Evolutionary conservation across 2,329 filamentous ascomycete genomes (phyloP).

Genomic region (Trichoderma cornu-damae): DNA sequence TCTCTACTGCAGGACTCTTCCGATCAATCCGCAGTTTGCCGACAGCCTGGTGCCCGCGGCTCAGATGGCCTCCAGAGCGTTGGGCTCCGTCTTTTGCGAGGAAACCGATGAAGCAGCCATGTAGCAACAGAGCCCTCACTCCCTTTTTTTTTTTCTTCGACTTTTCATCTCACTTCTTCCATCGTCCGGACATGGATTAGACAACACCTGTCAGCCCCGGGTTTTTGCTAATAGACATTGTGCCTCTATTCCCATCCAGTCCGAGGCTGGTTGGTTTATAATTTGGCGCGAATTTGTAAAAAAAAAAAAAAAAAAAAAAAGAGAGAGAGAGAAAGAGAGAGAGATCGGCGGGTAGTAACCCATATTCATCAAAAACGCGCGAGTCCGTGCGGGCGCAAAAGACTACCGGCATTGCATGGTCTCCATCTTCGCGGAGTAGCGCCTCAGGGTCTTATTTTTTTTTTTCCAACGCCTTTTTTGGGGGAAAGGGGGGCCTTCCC

Average conservation of each 20-base stretch:
- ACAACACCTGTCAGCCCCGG: neutral
- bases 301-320: too few species aligned
- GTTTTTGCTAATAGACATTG: neutral
- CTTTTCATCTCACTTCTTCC: too few species aligned
- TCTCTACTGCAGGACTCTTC: neutral
- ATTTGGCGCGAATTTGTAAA: too few species aligned
- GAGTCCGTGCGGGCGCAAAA: constrained; percentile 2
- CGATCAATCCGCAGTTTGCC: neutral
- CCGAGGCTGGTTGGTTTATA: neutral
- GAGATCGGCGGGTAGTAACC: neutral
- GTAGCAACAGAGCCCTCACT: neutral
- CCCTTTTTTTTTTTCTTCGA: neutral
- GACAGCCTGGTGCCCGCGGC: neutral
- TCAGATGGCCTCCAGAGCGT: neutral
- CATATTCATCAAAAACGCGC: neutral
- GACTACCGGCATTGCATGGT: neutral
- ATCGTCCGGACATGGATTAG: neutral
- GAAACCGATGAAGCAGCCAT: neutral
- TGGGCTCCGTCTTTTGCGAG: neutral
- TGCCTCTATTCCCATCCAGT: constrained; percentile 2
- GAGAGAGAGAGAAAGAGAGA: too few species aligned
- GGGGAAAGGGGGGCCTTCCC: neutral
- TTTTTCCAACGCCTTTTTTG: neutral
- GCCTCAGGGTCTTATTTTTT: neutral
- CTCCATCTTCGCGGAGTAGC: neutral